Conservation (phyloP, 2,329 filamentous ascomycete species). For the Fusarium sp. region DNA sequence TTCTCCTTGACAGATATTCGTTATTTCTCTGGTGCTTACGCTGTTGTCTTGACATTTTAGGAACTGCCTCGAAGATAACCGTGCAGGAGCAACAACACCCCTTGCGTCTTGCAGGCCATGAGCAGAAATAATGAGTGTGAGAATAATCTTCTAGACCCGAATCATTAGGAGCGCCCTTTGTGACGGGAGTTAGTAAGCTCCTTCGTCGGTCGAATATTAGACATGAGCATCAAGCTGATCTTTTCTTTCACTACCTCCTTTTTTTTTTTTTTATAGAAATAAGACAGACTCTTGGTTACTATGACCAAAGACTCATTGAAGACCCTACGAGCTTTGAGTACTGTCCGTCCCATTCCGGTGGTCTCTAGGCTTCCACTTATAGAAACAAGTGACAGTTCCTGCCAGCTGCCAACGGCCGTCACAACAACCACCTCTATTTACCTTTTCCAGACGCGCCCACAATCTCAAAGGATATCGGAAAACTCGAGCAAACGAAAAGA, state of each 20-base stretch:
- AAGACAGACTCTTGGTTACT: neutral
- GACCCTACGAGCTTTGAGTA: neutral
- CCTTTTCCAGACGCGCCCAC: neutral
- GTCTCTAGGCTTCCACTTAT: neutral
- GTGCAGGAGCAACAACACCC: neutral
- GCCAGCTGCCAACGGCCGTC: slow-evolving; percentile 25
- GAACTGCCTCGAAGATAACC: neutral
- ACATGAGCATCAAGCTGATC: neutral
- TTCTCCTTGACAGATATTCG: neutral
- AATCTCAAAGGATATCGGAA: neutral
- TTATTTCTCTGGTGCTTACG: neutral
- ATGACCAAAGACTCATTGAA: no score
- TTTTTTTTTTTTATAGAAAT: neutral
- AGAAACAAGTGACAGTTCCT: slow-evolving; percentile 7
- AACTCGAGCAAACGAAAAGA: neutral
- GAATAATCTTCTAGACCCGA: neutral
- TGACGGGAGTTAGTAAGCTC: neutral
- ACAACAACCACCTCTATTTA: neutral
- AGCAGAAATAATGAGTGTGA: neutral
- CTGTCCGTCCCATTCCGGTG: neutral
- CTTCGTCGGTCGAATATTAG: neutral
- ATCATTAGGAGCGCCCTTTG: neutral
- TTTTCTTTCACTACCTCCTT: neutral
- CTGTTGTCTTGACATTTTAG: neutral
- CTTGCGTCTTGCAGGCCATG: neutral